phyloP scores from a whole-genome alignment of 257 asterid species.

The Solanum dulcamara region DNA sequence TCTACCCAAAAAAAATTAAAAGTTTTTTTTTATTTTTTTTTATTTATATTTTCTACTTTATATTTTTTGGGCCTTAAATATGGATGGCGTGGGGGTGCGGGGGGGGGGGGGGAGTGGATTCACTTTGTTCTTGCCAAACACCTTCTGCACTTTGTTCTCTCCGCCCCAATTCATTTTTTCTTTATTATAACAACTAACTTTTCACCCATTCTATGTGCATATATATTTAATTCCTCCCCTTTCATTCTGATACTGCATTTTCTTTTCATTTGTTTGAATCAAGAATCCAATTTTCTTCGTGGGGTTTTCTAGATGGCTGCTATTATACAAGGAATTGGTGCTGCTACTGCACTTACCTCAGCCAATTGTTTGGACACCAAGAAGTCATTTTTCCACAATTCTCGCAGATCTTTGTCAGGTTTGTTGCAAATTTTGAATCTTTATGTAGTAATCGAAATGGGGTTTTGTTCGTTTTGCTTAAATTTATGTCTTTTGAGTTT shows the following conservation, averaged over 20 bases:
- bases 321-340: conserved; percentile 35
- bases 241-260: neutral
- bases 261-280: neutral
- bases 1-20: neutral
- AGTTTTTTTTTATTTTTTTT: neutral
- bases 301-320: conserved; percentile 26
- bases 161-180: neutral
- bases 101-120: neutral
- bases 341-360: conserved; percentile 33
- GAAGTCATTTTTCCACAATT: conserved; percentile 8
- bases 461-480: neutral
- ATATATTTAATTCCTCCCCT: neutral
- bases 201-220: neutral
- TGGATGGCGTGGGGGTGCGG: neutral
- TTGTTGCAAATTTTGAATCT: neutral
- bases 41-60: too few species aligned
- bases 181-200: neutral
- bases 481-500: neutral
- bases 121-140: neutral
- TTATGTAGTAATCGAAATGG: neutral
- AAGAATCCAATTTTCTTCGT: neutral
- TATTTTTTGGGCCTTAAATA: neutral
- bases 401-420: conserved; percentile 38
- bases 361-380: conserved; percentile 15
- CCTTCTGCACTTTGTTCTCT: neutral